Percentiles rank a stretch among this genome's conserved stretches.
Conservation (phyloP, 768 basidiomycete genomes). For the Naganishia vaughanmartiniae region DNA sequence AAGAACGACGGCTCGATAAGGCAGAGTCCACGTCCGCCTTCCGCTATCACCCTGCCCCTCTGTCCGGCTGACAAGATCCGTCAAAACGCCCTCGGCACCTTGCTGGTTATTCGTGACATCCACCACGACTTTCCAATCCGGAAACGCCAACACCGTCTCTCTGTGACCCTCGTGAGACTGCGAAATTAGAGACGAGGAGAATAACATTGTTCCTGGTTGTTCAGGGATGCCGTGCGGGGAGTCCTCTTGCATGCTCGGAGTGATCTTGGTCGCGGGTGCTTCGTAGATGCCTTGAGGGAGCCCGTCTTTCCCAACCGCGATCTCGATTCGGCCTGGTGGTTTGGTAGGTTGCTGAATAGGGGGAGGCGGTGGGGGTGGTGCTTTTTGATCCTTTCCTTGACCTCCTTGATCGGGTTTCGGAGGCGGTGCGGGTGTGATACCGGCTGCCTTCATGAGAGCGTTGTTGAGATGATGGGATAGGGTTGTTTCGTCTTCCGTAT, state of each 20-base stretch:
- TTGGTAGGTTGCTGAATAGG: slow-evolving; percentile 28
- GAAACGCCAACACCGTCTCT: slow-evolving; percentile 83
- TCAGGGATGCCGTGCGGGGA: slow-evolving; percentile 60
- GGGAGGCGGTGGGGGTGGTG: slow-evolving; percentile 18
- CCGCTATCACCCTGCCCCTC: slow-evolving; percentile 50
- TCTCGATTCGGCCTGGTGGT: slow-evolving; percentile 20
- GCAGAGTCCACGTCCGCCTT: slow-evolving; percentile 73
- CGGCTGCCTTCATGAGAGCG: slow-evolving; percentile 21
- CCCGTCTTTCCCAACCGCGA: slow-evolving; percentile 18
- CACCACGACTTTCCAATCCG: slow-evolving; percentile 81
- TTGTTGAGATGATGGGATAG: slow-evolving; percentile 62
- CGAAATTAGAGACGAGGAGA: slow-evolving; percentile 79
- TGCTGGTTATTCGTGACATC: slow-evolving; percentile 64
- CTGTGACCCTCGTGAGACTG: slow-evolving; percentile 63
- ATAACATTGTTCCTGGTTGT: slow-evolving; percentile 56
- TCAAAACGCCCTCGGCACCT: slow-evolving; percentile 71
- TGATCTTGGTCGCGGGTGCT: slow-evolving; percentile 22
- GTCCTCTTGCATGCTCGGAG: slow-evolving; percentile 43
- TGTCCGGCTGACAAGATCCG: slow-evolving; percentile 37
- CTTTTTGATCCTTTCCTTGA: slow-evolving; percentile 25
- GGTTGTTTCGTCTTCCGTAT: slow-evolving; percentile 67
- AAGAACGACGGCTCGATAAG: slow-evolving; percentile 84
- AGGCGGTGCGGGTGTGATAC: slow-evolving; percentile 30
- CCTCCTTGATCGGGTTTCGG: slow-evolving; percentile 10
- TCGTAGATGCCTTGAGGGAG: slow-evolving; percentile 25